Base-by-base conservation (phyloP, 2,329 filamentous ascomycete genomes). In the Knufia petricola region DNA sequence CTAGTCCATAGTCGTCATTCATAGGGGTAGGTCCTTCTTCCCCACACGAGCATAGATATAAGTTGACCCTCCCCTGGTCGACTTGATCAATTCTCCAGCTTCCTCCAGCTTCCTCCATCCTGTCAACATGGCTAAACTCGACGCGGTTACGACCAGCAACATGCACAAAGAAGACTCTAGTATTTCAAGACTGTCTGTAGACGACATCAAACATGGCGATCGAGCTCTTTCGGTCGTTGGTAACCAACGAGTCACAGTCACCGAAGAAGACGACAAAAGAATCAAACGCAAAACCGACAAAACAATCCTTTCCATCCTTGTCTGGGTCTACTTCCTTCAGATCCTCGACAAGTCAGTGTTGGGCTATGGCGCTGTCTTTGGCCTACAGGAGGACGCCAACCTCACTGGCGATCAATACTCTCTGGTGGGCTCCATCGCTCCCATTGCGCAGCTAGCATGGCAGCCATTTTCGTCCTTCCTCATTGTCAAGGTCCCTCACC, bases 241-340 rank as follows among this genome's bases (percentile, higher is more conserved):
- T 32, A 49, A 56, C 26, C 52, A 59, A 41, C 54, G 63, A 47
- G 56, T 64, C 32, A 56, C 54, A 17, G 42, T 68, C 44, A 66
- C 64, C 1, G 66, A 67, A 38, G 65, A 67, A 51, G 65, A 68
- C 51, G 60, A 73, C 62, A 73, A 69, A 54, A 71, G 73, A 8
- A 81, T 83, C 52, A 70, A 74, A 21, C 71, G 69, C 36, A 81
- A 82, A 62, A 82, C 78, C 1, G 81, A 84, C 58, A 70, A 68
- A 42, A 69, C 70, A 23, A 78, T 84, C 48, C 68, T 84, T 1
- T 30, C 63, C 12, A 62, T 71, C 17, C 58, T 71, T 7, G 58
- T 66, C n/a, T 71, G 69, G 69, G 66, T 70, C 7, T 71, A 71
- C 50, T 69, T 71, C 52, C 56, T 71, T 9, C 69, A 71, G 54